phyloP scores from a whole-genome alignment of 2,329 filamentous ascomycete species.

The Hypoxylon sp. region DNA sequence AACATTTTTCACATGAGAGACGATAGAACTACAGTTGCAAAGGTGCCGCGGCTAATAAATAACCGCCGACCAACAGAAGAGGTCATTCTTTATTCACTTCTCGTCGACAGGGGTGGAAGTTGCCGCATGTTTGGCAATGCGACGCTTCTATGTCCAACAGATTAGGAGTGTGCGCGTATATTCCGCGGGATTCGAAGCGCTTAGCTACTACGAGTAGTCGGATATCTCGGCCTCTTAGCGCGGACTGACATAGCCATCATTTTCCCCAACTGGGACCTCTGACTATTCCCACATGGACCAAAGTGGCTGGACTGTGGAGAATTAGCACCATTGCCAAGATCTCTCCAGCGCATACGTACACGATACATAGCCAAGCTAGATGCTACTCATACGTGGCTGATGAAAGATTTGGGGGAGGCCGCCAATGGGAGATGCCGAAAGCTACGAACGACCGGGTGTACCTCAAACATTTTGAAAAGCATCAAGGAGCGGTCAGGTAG shows the following conservation, averaged over 20 bases:
- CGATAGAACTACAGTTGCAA: not conserved
- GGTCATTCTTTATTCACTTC: slow-evolving; percentile 1
- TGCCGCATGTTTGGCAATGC: slow-evolving; percentile 35
- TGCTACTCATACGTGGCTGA: slow-evolving; percentile 39
- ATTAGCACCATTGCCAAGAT: not conserved
- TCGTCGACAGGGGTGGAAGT: slow-evolving; percentile 9
- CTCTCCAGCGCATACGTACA: slow-evolving; percentile 22
- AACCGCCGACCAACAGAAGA: slow-evolving; percentile 14
- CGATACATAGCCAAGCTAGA: slow-evolving; percentile 14
- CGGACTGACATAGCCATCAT: slow-evolving; percentile 11
- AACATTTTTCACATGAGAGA: not conserved
- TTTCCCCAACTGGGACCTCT: not conserved
- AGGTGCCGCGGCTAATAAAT: slow-evolving; percentile 14
- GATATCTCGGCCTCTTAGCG: slow-evolving; percentile 40
- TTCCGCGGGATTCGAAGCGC: slow-evolving; percentile 8
- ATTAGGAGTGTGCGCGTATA: slow-evolving; percentile 6
- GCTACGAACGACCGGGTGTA: slow-evolving; percentile 1
- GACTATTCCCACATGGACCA: slow-evolving; percentile 9
- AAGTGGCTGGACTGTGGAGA: slow-evolving; percentile 22
- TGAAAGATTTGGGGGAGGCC: slow-evolving; percentile 32
- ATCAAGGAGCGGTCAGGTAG: slow-evolving; percentile 29
- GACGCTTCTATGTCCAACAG: slow-evolving; percentile 25
- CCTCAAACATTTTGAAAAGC: slow-evolving; percentile 12
- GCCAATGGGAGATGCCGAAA: slow-evolving; percentile 29
- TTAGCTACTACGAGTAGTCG: slow-evolving; percentile 20